Percentiles rank a stretch among this genome's conserved stretches.
phyloP scores from a whole-genome alignment of 2,329 filamentous ascomycete genomes.

The Colletotrichum cordylinicola region DNA sequence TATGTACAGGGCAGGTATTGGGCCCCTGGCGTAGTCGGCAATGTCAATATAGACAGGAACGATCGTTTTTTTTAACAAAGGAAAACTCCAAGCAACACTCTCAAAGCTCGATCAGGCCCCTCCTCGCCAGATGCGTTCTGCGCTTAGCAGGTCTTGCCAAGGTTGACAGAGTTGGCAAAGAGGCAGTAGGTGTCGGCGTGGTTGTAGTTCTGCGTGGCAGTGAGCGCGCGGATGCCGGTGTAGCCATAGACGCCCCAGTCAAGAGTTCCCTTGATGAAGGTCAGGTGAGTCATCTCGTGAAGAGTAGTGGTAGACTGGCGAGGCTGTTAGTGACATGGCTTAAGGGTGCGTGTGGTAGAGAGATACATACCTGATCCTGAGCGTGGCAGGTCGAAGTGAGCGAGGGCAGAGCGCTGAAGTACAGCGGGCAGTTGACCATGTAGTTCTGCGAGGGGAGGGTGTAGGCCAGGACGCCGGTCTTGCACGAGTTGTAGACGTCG shows the following conservation, averaged over 20 bases:
- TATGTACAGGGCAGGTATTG: background rate
- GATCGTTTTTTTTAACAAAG: background rate
- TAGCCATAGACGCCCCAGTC: slow-evolving; percentile 26
- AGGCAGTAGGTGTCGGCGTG: slow-evolving; percentile 24
- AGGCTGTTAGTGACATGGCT: slow-evolving; percentile 51
- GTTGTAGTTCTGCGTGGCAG: slow-evolving; percentile 15
- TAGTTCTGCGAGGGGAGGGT: slow-evolving; percentile 58
- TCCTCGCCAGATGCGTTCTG: background rate
- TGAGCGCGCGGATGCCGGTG: slow-evolving; percentile 7
- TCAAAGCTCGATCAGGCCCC: background rate
- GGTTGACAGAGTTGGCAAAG: slow-evolving; percentile 21
- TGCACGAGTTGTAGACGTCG: slow-evolving; percentile 61
- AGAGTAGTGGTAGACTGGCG: slow-evolving; percentile 66
- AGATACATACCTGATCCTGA: slow-evolving; percentile 43
- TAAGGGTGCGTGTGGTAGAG: slow-evolving; percentile 39
- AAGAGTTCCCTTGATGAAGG: slow-evolving; percentile 57
- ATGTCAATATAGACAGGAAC: background rate
- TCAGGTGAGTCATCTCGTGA: slow-evolving; percentile 71
- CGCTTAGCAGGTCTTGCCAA: background rate
- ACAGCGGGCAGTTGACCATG: slow-evolving; percentile 67
- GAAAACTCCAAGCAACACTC: background rate
- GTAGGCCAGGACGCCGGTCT: slow-evolving; percentile 61
- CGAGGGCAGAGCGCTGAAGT: slow-evolving; percentile 59
- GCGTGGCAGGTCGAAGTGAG: slow-evolving; percentile 59
- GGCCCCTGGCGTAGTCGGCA: background rate